phyloP scores from a whole-genome alignment of 2,329 filamentous ascomycete species.

The Penicillium expansum region DNA sequence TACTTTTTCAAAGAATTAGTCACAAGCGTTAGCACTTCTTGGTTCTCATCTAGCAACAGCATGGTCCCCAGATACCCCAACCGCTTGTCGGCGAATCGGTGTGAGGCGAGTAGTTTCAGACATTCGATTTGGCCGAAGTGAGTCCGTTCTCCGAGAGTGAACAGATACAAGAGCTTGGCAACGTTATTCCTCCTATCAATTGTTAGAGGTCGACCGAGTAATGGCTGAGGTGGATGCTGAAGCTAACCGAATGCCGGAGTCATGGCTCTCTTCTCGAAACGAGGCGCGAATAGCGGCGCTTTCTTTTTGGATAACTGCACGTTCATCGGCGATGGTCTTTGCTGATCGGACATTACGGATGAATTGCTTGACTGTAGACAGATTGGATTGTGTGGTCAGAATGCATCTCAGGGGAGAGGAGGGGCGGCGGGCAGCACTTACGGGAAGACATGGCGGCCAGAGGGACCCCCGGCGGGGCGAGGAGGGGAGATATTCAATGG shows the following conservation, averaged over 20 bases:
- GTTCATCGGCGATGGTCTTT: conserved; percentile 98
- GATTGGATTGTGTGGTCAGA: conserved; percentile 13
- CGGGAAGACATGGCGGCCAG: conserved; percentile 58
- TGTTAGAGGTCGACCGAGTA: conserved; percentile 22
- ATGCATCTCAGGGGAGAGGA: conserved; percentile 27
- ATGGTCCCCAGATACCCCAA: conserved; percentile 95
- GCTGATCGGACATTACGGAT: conserved; percentile 98
- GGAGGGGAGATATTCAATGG: conserved; percentile 16
- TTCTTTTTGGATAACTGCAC: conserved; percentile 97
- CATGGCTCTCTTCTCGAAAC: conserved; percentile 93
- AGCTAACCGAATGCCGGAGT: conserved; percentile 80
- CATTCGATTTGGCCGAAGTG: conserved; percentile 99
- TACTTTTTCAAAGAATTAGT: conserved; percentile 98
- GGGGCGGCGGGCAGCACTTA: conserved; percentile 41
- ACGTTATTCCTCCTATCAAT: conserved; percentile 87
- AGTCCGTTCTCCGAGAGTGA: conserved; percentile 93
- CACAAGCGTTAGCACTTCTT: conserved; percentile 93
- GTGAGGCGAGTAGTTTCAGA: conserved; percentile 92
- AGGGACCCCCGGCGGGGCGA: conserved; percentile 45
- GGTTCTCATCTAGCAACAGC: conserved; percentile 93
- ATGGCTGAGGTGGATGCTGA: conserved; percentile 3
- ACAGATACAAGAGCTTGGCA: conserved; percentile 95
- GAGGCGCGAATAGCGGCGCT: conserved; percentile 96
- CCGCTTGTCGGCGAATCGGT: conserved; percentile 95
- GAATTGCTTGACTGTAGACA: conserved; percentile 85